phyloP scores from a whole-genome alignment of 1,284 basidiomycete genomes.

The Tilletia caries region DNA sequence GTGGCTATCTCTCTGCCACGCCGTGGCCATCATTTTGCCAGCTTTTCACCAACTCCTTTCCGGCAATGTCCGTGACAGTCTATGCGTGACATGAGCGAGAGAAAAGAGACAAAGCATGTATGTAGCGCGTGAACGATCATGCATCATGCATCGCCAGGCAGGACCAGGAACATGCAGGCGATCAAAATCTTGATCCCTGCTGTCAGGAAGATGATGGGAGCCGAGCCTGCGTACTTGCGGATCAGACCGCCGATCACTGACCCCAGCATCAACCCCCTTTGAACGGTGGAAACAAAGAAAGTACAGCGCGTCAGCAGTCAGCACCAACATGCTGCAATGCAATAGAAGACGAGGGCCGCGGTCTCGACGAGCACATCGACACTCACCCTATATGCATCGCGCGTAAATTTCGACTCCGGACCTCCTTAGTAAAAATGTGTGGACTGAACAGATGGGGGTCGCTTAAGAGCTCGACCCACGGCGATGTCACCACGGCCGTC shows the following conservation, averaged over 20 bases:
- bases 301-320: neutral
- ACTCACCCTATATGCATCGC: constrained; percentile 8
- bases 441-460: constrained; percentile 6
- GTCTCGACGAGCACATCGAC: no score
- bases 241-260: neutral
- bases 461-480: constrained; percentile 4
- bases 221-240: constrained; percentile 3
- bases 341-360: neutral
- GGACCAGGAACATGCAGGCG: neutral
- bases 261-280: neutral
- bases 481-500: neutral
- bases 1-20: no score
- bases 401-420: neutral
- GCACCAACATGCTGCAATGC: neutral
- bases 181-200: neutral
- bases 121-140: neutral
- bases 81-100: no score
- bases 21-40: no score
- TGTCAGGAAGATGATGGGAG: neutral
- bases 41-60: no score
- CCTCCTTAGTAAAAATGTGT: neutral
- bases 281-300: neutral
- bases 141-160: constrained; percentile 5
- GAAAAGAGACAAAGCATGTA: no score
- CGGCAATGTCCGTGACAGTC: no score